These are phyloP conservation scores for Trifolium pratense DNA, from an alignment of 306 rosid species.

Conservation along the genomic window DNA sequence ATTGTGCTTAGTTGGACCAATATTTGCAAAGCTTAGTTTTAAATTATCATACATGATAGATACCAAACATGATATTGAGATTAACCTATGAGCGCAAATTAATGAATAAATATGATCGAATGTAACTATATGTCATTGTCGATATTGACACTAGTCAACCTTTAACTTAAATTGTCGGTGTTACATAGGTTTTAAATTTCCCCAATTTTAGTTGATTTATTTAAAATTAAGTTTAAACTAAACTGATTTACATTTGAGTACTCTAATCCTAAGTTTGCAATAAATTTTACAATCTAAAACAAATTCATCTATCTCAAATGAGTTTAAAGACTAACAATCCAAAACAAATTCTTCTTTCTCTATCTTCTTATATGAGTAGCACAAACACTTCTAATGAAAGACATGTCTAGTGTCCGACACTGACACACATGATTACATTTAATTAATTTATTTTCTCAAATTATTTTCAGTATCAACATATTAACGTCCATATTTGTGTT, in stretches of 20 bases:
- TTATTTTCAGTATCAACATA: too few relatives aligned
- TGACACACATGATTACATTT: too few relatives aligned
- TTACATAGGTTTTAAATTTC: background rate
- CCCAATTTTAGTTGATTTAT: background rate
- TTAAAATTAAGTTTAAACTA: background rate
- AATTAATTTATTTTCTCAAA: too few relatives aligned
- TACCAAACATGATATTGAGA: background rate
- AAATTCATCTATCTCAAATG: background rate
- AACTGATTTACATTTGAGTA: background rate
- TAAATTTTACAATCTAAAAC: background rate
- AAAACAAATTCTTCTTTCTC: background rate
- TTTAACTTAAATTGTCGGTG: background rate
- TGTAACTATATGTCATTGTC: background rate
- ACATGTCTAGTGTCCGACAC: too few relatives aligned
- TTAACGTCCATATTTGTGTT: too few relatives aligned
- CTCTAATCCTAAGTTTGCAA: background rate
- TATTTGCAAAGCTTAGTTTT: background rate
- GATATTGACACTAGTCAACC: background rate
- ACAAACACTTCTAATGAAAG: too few relatives aligned
- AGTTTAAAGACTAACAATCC: background rate
- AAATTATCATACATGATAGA: background rate
- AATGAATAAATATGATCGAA: background rate
- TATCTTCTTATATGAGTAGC: too few relatives aligned
- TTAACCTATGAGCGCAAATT: too few relatives aligned
- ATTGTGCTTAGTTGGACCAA: background rate